A percentile compares a stretch with the other conserved stretches of the same genome.
Evolutionary conservation across 768 basidiomycete genomes (phyloP).

Genomic region (Pleurotus djamor): DNA sequence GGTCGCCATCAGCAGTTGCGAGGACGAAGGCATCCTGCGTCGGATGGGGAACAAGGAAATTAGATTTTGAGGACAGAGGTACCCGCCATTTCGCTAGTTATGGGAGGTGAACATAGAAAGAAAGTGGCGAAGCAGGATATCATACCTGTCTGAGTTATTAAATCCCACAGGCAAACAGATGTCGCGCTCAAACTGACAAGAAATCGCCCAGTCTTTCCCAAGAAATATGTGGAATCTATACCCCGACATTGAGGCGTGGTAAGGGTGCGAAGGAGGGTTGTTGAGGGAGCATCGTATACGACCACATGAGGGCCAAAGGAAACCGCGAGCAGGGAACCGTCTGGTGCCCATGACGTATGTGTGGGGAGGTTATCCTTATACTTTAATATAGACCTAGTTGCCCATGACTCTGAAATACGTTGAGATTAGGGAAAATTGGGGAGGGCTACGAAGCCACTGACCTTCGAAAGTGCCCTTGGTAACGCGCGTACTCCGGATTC

Average conservation of each 20-base stretch:
- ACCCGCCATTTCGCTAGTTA: slow-evolving; percentile 60
- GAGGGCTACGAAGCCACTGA: slow-evolving; percentile 24
- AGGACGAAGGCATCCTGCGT: slow-evolving; percentile 58
- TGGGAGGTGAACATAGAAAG: too few relatives aligned
- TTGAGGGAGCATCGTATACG: slow-evolving; percentile 71
- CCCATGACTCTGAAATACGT: slow-evolving; percentile 63
- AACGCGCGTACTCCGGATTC: slow-evolving; percentile 43
- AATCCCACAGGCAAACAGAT: slow-evolving; percentile 70
- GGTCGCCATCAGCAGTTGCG: slow-evolving; percentile 22
- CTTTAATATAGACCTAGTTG: slow-evolving; percentile 66
- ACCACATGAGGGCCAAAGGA: slow-evolving; percentile 64
- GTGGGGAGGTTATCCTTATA: slow-evolving; percentile 70
- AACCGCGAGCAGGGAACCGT: slow-evolving; percentile 83
- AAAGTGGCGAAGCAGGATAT: slow-evolving; percentile 1
- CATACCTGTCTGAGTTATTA: slow-evolving; percentile 61
- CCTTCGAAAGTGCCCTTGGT: slow-evolving; percentile 52
- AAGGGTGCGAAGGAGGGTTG: slow-evolving; percentile 57
- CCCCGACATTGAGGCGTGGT: slow-evolving; percentile 50
- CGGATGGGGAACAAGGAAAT: slow-evolving; percentile 53
- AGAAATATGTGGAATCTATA: slow-evolving; percentile 52
- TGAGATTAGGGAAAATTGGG: not conserved
- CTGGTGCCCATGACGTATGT: slow-evolving; percentile 75
- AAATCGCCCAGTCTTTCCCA: slow-evolving; percentile 72
- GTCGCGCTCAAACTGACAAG: slow-evolving; percentile 49
- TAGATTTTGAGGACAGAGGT: slow-evolving; percentile 32